Evolutionary conservation across 164 flowering plant species (phyloP), one percentile per base, ranked within the genome.

Genomic region (Umbilicus rupestris): DNA sequence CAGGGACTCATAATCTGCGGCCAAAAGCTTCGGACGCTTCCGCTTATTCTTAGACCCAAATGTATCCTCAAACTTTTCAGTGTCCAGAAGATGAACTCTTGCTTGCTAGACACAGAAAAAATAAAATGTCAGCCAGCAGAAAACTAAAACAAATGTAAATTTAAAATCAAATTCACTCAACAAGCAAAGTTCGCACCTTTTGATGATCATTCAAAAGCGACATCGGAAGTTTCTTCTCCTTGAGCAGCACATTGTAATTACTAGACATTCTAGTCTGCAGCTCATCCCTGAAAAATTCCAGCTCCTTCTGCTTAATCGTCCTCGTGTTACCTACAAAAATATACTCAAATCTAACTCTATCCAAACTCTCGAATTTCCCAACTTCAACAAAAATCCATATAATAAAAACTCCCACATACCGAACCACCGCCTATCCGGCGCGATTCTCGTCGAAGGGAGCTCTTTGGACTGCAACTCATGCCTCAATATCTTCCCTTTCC

Each of bases 11-110:
- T 95, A 95, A 83, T 95, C 97, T 30, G 78, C 66, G 12, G 92
- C 94, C 73, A 83, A 22, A 35, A 90, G 91, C 73, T 75, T 92
- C 39, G 99, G 99, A 7, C 97, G 89, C 74, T 85, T 95, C 74
- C 99, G 80, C 79, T 90, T 92, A 55, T 35, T 75, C 83, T 92
- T 90, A n/a, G 97, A 90, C 68, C 99, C 99, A 85, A 95, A 95
- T 2, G 90, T 83, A 79, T 87, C 86, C 72, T 67, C 71, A 77
- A 95, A 95, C 26, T 97, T 91, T 75, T 85, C 85, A 0, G 81
- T 90, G 70, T 95, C 94, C 8, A 95, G 84, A 60, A 95, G 92
- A 82, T 90, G 97, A 70, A 83, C 92, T 73, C 91, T 81, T 39
- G 89, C 75, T 88, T 89, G 97, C 97, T 94, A 70, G 39, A 76